phyloP scores from a whole-genome alignment of 148 eudicot genomes.

The Talinum fruticosum region DNA sequence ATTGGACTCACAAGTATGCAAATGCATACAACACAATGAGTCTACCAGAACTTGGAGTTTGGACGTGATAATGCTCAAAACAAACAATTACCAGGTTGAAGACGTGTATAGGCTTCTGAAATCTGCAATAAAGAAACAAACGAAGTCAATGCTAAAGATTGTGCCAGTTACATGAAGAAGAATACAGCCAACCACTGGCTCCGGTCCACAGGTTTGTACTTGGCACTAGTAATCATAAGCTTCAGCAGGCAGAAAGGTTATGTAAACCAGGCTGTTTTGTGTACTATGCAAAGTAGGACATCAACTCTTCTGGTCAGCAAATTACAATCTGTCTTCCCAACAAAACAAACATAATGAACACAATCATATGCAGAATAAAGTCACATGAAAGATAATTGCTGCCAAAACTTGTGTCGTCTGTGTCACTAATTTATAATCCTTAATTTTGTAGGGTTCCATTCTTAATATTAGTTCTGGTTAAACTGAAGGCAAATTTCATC shows the following conservation, averaged over 20 bases:
- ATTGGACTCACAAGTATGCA: not conserved
- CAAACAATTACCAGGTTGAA: slow-evolving; percentile 42
- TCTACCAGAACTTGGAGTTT: not conserved
- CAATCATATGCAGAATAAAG: not conserved
- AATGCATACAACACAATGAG: too few relatives aligned
- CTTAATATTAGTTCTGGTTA: not conserved
- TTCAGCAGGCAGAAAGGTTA: not conserved
- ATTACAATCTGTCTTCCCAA: not conserved
- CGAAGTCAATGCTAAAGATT: not conserved
- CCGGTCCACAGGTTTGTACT: not conserved
- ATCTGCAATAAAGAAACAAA: slow-evolving; percentile 44
- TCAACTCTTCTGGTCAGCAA: not conserved
- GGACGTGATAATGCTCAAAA: not conserved
- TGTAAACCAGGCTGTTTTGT: not conserved
- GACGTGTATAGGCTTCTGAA: slow-evolving; percentile 73
- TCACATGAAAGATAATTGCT: not conserved
- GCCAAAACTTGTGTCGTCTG: not conserved
- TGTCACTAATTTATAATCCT: not conserved
- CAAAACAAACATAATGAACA: not conserved
- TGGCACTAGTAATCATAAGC: not conserved
- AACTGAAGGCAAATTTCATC: too few relatives aligned
- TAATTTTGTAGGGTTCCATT: not conserved
- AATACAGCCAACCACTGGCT: not conserved
- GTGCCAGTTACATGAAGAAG: not conserved
- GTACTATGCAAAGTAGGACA: not conserved